phyloP scores from a whole-genome alignment of 2,329 filamentous ascomycete species.

The Colletotrichum somersetense region DNA sequence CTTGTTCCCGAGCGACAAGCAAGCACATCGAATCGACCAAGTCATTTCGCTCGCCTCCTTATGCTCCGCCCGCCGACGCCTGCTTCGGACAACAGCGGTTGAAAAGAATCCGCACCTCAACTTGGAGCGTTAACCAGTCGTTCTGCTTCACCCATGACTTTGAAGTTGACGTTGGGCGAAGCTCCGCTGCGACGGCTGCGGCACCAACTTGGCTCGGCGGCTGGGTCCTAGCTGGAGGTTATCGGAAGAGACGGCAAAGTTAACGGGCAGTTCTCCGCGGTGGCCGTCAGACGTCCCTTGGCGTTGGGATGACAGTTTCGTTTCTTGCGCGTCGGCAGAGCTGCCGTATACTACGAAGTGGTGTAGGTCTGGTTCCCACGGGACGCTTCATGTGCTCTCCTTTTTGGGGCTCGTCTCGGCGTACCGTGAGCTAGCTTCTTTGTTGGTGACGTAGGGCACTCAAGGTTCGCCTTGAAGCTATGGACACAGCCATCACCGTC shows the following conservation, averaged over 20 bases:
- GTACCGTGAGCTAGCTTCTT: neutral
- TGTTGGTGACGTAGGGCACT: too few relatives aligned
- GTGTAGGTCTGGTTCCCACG: neutral
- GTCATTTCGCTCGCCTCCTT: neutral
- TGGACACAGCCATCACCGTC: too few relatives aligned
- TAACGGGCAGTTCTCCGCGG: slow-evolving; percentile 6
- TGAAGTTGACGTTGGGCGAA: neutral
- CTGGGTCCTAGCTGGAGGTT: slow-evolving; percentile 5
- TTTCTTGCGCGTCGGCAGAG: slow-evolving; percentile 4
- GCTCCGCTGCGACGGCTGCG: slow-evolving; percentile 20
- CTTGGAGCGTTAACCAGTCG: neutral
- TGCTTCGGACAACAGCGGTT: neutral
- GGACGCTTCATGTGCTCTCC: slow-evolving; percentile 7
- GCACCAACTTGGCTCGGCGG: slow-evolving; percentile 21
- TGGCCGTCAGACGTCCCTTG: slow-evolving; percentile 7
- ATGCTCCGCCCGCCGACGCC: slow-evolving; percentile 3
- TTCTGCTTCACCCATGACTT: neutral
- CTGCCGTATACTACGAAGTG: neutral
- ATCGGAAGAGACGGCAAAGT: slow-evolving; percentile 27
- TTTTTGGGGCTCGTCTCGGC: slow-evolving; percentile 5
- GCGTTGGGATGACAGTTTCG: slow-evolving; percentile 17
- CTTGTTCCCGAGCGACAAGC: neutral
- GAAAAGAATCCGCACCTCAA: neutral
- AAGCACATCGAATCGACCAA: neutral
- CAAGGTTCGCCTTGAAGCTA: too few relatives aligned